Evolutionary conservation across 371 early-diverging fungal genomes (phyloP), one percentile per base, ranked within the genome.

Genomic region (Chytridium lagenaria): DNA sequence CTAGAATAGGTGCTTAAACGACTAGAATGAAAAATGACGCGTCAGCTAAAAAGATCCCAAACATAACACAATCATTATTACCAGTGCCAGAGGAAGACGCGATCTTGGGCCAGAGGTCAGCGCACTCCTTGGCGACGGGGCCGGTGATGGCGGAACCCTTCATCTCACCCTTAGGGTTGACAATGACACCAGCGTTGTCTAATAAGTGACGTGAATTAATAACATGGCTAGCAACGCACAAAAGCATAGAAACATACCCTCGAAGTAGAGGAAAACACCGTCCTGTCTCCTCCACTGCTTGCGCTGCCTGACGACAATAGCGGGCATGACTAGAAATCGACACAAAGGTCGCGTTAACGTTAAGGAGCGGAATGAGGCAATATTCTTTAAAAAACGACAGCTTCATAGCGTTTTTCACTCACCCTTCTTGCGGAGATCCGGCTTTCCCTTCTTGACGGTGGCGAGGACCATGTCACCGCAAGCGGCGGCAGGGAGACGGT

Each of bases 361-460:
- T 90, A 95, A 93, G 77, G 99, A 93, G 91, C 63, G 16, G 69
- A 76, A 28, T 38, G 72, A 65, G 55, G 50, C 44, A 38, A 44
- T 44, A 44, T 19, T 44, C 12, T 44, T 7, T 44, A 12, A 44
- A 19, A 26, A 7, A 36, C 31, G 36, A 61, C 10, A 55, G 26
- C 28, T 38, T 22, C 70, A 5, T 7, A 44, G 40, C 44, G 44
- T 28, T n/a, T 30, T 19, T 26, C 34, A 77, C 81, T 66, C 80
- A 92, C 92, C 95, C 92, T 99, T 99, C 94, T 99, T 99, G 87
- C 99, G 91, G 85, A 99, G 90, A 84, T 99, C 99, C 72, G 99
- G 99, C 93, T 99, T 99, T 82, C 99, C 99, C 95, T 99, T 99
- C 92, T 99, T 98, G 87, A 99, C 99, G 73, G 99, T 96, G 77